phyloP scores from a whole-genome alignment of 805 yeast species.

The Yarrowia hollandica region DNA sequence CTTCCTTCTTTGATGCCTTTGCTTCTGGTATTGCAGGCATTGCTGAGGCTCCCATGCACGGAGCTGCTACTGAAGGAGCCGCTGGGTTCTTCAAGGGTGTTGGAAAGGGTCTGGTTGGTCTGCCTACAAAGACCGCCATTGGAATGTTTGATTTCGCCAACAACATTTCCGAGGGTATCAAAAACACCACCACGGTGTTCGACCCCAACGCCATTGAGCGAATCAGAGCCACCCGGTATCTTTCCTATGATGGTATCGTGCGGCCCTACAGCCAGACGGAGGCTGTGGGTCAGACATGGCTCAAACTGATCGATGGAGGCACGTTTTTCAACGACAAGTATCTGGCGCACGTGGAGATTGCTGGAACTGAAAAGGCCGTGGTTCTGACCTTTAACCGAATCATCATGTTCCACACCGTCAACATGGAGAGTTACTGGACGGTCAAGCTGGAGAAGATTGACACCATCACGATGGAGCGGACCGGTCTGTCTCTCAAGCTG shows the following conservation, averaged over 20 bases:
- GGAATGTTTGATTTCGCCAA: slow-evolving; percentile 92
- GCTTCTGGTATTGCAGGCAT: slow-evolving; percentile 87
- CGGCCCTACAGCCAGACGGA: slow-evolving; percentile 75
- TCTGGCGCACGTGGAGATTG: slow-evolving; percentile 78
- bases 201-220: slow-evolving; percentile 75
- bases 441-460: slow-evolving; percentile 63
- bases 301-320: slow-evolving; percentile 82
- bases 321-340: slow-evolving; percentile 68
- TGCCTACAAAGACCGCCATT: slow-evolving; percentile 95
- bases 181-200: slow-evolving; percentile 87
- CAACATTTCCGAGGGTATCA: slow-evolving; percentile 89
- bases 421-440: slow-evolving; percentile 68
- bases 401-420: slow-evolving; percentile 62
- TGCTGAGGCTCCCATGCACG: slow-evolving; percentile 87
- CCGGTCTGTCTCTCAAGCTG: slow-evolving; percentile 72
- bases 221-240: slow-evolving; percentile 77
- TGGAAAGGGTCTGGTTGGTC: slow-evolving; percentile 91
- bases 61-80: slow-evolving; percentile 86
- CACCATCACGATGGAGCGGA: slow-evolving; percentile 70
- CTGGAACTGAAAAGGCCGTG: slow-evolving; percentile 77
- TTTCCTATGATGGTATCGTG: slow-evolving; percentile 70
- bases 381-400: slow-evolving; percentile 73
- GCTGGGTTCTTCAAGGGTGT: slow-evolving; percentile 90
- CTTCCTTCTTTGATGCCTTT: slow-evolving; percentile 81
- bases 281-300: slow-evolving; percentile 93